These are phyloP conservation scores for Fallopia convolvulus DNA, from an alignment of 148 eudicot species.

Conservation along the genomic window DNA sequence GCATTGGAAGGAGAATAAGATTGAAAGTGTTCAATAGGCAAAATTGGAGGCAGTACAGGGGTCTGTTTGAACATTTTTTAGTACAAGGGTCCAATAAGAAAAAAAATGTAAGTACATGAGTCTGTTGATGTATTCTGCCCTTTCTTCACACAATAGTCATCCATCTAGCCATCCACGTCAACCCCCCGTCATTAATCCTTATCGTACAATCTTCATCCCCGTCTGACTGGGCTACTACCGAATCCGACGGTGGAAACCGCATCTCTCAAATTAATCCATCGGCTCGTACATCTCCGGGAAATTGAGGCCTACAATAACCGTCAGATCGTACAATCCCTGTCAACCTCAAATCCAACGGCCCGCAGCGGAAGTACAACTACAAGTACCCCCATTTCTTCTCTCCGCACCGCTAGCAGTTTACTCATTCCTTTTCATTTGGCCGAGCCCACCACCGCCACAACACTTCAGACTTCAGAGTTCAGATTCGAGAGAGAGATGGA, in stretches of 20 bases:
- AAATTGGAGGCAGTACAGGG: too few relatives aligned
- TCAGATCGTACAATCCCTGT: background rate
- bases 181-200: background rate
- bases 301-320: background rate
- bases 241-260: background rate
- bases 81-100: too few relatives aligned
- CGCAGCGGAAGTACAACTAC: background rate
- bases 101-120: too few relatives aligned
- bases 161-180: background rate
- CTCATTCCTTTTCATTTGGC: background rate
- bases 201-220: background rate
- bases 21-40: too few relatives aligned
- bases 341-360: conserved; percentile 10
- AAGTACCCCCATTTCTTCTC: background rate
- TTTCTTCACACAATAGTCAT: background rate
- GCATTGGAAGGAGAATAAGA: too few relatives aligned
- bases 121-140: too few relatives aligned
- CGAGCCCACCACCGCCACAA: background rate
- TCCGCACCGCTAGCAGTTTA: background rate
- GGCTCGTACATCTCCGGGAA: background rate
- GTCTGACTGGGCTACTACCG: background rate
- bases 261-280: background rate
- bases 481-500: conserved; percentile 41
- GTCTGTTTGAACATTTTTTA: too few relatives aligned
- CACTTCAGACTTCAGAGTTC: background rate